phyloP scores from a whole-genome alignment of 2,329 filamentous ascomycete species.

The Fusarium sambucinum region DNA sequence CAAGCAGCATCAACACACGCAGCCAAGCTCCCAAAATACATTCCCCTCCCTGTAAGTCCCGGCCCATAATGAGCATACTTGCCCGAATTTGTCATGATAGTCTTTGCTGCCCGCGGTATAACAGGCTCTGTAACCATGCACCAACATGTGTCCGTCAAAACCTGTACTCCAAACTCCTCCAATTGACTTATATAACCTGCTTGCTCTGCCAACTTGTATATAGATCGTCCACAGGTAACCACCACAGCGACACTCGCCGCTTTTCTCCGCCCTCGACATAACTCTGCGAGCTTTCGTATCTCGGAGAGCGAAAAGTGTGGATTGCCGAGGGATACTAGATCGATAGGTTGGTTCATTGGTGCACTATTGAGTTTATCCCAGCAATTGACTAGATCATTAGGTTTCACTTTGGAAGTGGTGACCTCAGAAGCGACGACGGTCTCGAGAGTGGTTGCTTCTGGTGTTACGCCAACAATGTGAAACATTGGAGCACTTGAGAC shows the following conservation, averaged over 20 bases:
- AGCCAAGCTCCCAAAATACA: slow-evolving; percentile 45
- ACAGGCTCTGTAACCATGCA: slow-evolving; percentile 33
- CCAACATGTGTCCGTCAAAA: slow-evolving; percentile 37
- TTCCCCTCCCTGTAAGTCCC: slow-evolving; percentile 30
- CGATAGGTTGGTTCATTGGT: slow-evolving; percentile 1
- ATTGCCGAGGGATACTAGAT: slow-evolving; percentile 36
- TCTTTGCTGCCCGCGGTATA: slow-evolving; percentile 11
- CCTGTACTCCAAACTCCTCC: slow-evolving; percentile 19
- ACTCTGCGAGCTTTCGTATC: slow-evolving; percentile 11
- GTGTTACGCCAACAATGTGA: slow-evolving; percentile 36
- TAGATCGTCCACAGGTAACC: slow-evolving; percentile 23
- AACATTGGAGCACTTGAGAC: slow-evolving; percentile 42
- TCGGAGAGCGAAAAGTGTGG: slow-evolving; percentile 38
- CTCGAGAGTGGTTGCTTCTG: slow-evolving; percentile 28
- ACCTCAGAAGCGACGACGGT: not conserved
- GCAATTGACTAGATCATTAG: not conserved
- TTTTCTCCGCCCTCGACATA: slow-evolving; percentile 7
- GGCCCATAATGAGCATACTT: slow-evolving; percentile 41
- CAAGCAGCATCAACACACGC: slow-evolving; percentile 45
- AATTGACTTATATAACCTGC: slow-evolving; percentile 20
- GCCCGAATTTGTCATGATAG: slow-evolving; percentile 38
- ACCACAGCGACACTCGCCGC: not conserved
- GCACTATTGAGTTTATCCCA: slow-evolving; percentile 34
- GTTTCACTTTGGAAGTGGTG: slow-evolving; percentile 3
- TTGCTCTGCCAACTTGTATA: slow-evolving; percentile 33